Evolutionary conservation across 148 eudicot species (phyloP).

Genomic region (Heliamphora exappendiculata): DNA sequence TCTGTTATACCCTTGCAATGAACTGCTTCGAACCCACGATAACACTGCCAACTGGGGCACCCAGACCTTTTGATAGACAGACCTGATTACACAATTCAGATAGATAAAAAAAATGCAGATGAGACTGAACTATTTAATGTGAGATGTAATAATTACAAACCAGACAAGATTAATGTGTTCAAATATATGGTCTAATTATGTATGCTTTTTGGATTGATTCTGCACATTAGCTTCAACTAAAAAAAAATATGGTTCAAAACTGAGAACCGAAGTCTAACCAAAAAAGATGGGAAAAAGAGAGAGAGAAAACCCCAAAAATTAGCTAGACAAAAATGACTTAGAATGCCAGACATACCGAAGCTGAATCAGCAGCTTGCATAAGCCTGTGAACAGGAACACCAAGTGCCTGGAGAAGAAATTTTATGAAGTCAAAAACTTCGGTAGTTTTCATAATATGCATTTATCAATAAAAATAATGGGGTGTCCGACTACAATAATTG

Average conservation of each 20-base stretch:
- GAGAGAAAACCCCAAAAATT: not conserved
- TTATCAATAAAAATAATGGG: not conserved
- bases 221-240: not conserved
- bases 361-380: conserved; percentile 93
- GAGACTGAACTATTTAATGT: not conserved
- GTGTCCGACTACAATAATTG: not conserved
- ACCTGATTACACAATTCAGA: conserved; percentile 34
- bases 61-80: conserved; percentile 92
- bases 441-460: not conserved
- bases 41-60: conserved; percentile 89
- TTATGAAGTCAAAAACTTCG: not conserved
- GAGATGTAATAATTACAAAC: not conserved
- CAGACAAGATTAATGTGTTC: not conserved
- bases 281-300: too few species aligned
- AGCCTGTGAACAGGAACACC: conserved; percentile 82
- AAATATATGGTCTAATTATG: not conserved
- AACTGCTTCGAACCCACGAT: conserved; percentile 83
- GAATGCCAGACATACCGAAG: conserved; percentile 48
- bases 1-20: conserved; percentile 50
- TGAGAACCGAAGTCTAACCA: not conserved
- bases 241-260: not conserved
- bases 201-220: not conserved
- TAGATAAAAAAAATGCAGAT: not conserved
- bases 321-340: not conserved
- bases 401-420: conserved; percentile 54